phyloP scores from a whole-genome alignment of 83 land plant species.

The Thuja plicata region DNA sequence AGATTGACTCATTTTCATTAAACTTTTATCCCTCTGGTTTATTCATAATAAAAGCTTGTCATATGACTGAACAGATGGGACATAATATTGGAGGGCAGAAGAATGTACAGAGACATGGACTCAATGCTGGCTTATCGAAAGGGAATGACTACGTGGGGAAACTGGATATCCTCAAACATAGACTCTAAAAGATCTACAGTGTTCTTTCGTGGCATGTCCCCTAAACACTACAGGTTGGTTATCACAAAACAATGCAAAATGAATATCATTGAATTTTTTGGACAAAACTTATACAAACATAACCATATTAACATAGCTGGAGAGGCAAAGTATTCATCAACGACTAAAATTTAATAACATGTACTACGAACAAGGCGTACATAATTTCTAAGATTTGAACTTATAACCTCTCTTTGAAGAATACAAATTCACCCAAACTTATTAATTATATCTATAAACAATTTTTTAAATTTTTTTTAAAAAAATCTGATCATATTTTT shows the following conservation, averaged over 20 bases:
- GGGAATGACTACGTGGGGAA: slow-evolving; percentile 23
- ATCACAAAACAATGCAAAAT: background rate
- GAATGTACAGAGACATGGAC: slow-evolving; percentile 21
- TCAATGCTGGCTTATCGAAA: slow-evolving; percentile 4
- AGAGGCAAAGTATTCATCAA: too few species aligned
- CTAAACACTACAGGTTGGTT: slow-evolving; percentile 15
- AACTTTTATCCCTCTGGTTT: background rate
- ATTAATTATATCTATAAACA: too few species aligned
- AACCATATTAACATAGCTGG: too few species aligned
- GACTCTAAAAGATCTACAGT: background rate
- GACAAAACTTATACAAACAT: background rate
- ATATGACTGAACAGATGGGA: slow-evolving; percentile 42
- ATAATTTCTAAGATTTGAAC: too few species aligned
- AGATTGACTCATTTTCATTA: background rate
- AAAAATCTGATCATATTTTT: too few species aligned
- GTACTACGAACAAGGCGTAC: too few species aligned
- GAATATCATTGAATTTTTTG: background rate
- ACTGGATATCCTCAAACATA: slow-evolving; percentile 11
- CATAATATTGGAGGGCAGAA: slow-evolving; percentile 41
- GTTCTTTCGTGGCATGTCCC: slow-evolving; percentile 14
- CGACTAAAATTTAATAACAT: too few species aligned
- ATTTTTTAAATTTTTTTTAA: too few species aligned
- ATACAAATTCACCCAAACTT: too few species aligned
- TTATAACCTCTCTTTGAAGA: too few species aligned
- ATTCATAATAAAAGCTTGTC: background rate